Percentiles rank a stretch among this genome's conserved stretches.
Conservation (phyloP, 257 asterid species). For the Handroanthus guayacan region DNA sequence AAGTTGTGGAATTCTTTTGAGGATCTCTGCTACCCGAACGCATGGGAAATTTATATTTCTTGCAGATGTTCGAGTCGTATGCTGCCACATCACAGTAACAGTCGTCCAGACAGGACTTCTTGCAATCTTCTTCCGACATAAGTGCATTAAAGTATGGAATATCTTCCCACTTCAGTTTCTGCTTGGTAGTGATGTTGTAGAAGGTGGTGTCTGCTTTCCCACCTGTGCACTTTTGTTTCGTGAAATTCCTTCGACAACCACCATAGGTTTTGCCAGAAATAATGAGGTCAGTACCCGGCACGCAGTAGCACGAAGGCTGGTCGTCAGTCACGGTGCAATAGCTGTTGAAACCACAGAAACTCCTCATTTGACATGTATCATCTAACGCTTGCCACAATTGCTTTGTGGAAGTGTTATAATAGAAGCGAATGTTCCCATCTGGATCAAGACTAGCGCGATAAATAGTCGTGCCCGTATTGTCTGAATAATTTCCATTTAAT, state of each 20-base stretch:
- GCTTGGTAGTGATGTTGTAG: background rate
- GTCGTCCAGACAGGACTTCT: constrained; percentile 21
- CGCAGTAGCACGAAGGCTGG: background rate
- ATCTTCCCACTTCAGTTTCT: constrained; percentile 9
- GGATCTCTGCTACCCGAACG: background rate
- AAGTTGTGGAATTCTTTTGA: background rate
- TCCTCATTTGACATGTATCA: background rate
- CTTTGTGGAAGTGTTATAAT: background rate
- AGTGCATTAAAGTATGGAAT: background rate
- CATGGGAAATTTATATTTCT: constrained; percentile 7
- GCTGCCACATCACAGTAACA: constrained; percentile 15
- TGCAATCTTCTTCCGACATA: constrained; percentile 9
- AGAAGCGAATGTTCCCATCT: background rate
- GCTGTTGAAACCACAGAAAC: constrained; percentile 9
- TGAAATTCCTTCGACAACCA: background rate
- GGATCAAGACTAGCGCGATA: background rate
- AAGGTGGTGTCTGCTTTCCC: background rate
- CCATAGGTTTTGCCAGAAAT: background rate
- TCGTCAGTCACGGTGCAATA: background rate
- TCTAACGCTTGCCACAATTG: background rate
- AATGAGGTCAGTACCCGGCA: background rate
- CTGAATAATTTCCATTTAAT: constrained; percentile 2
- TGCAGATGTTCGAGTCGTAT: constrained; percentile 6
- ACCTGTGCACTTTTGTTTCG: constrained; percentile 14
- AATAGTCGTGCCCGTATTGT: background rate